Evolutionary conservation across 441 rosid genomes (phyloP).

Genomic region (Aleurites moluccanus): DNA sequence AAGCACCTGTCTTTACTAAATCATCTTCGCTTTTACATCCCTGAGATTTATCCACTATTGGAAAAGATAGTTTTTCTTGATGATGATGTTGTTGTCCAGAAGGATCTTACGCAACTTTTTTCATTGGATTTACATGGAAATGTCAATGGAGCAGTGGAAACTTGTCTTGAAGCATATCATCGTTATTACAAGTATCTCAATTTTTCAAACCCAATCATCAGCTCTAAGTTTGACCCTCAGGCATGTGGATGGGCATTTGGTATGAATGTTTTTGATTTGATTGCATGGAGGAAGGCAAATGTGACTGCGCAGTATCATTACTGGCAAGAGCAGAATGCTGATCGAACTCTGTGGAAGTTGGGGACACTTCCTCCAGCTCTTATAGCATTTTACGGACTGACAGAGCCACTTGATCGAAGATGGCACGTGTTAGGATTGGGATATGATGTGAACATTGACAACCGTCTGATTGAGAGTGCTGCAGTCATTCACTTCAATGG

Average conservation of each 20-base stretch:
- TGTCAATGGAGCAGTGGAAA: constrained; percentile 97
- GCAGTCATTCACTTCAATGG: constrained; percentile 94
- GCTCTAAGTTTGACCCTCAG: constrained; percentile 93
- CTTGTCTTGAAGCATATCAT: constrained; percentile 93
- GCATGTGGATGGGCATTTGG: constrained; percentile 99
- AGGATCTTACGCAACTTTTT: constrained; percentile 85
- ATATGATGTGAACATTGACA: constrained; percentile 73
- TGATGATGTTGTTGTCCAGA: constrained; percentile 92
- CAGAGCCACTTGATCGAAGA: constrained; percentile 93
- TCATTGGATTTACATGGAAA: constrained; percentile 88
- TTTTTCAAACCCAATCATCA: constrained; percentile 77
- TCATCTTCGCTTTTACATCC: constrained; percentile 93
- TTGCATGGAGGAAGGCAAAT: constrained; percentile 86
- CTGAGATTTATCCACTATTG: constrained; percentile 82
- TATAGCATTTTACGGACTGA: constrained; percentile 80
- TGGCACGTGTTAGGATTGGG: constrained; percentile 99
- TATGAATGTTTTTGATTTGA: constrained; percentile 83
- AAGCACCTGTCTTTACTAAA: constrained; percentile 69
- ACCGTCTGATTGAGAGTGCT: constrained; percentile 80
- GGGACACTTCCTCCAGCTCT: constrained; percentile 95
- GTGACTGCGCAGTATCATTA: constrained; percentile 74
- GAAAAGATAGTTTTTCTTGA: constrained; percentile 92
- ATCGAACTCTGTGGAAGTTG: constrained; percentile 74
- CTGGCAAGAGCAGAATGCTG: constrained; percentile 79
- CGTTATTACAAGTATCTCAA: constrained; percentile 91